Base-by-base conservation (phyloP, 306 rosid species). In the Alnus rubra region DNA sequence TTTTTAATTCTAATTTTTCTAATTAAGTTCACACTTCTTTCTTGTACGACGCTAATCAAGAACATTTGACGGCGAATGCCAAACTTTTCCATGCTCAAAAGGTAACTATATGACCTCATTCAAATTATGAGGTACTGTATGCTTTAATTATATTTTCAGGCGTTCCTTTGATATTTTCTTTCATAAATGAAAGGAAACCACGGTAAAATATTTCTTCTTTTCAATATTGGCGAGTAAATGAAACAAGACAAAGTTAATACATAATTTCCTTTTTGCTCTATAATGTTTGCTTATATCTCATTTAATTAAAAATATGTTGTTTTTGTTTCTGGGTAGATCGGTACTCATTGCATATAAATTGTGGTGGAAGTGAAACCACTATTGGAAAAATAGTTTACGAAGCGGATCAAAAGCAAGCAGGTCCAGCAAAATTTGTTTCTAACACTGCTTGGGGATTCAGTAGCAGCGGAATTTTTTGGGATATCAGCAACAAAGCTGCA, bases 341-440 rank as follows among this genome's bases (percentile, higher is more conserved):
- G 13, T 23, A 71, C 59, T 75, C 87, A 19, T 67, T 89, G 76
- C 84, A 86, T 80, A 67, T 89, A 79, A 91, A 87, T 56, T 86
- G 96, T 68, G 96, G 96, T 48, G 93, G 96, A 81, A 80, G 80
- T 45, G 73, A 77, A 79, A 59, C 80, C 78, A 84, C 72, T 11
- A 60, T 80, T 1, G 84, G 89, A 83, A 72, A 77, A 76, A 62
- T 86, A 59, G 77, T 53, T 70, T 88, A 84, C 67, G n/a, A 81
- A 39, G 89, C 78, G 69, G 92, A 91, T 83, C 82, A 74, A 50
- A 74, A 85, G 55, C 8, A 62, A 18, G 90, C 88, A 30, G 89
- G 90, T 28, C 73, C 86, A 48, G 87, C 96, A 80, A 83, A 75
- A 14, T 82, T 69, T 78, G 81, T 73, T 73, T 74, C 14, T 15